Evolutionary conservation across 2,329 filamentous ascomycete genomes (phyloP), one percentile per base, ranked within the genome.

Genomic region (Coniella lustricola): DNA sequence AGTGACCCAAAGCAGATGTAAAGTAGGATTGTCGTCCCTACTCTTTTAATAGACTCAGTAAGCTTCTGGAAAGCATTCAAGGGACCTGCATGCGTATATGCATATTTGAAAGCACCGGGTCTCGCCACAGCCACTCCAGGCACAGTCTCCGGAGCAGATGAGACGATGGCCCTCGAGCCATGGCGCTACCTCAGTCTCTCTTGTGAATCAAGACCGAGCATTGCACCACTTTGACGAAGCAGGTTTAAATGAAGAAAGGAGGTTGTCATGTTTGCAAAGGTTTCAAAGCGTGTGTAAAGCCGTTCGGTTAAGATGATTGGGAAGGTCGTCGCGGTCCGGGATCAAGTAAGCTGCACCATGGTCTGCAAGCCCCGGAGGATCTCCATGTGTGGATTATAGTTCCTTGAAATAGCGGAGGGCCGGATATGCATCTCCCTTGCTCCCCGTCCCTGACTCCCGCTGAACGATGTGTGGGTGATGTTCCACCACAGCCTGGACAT

Each of bases 381-480:
- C 37, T 50, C 48, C 47, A 46, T 44, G 40, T 50, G 48, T 51
- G 49, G 49, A 45, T 41, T 51, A 35, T 37, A 21, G 29, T 46
- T 50, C 43, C 47, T 48, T 44, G 45, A 36, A 43, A 46, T 39
- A 42, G 40, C 44, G 43, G 47, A 52, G 43, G 50, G 48, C 45
- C 48, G 50, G 47, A 44, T 44, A 50, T 46, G 48, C 44, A 25
- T 32, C 38, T 40, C 17, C 46, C 47, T 44, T 48, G 44, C 42
- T 47, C 50, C 50, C 47, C 50, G 48, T 44, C 22, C 50, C 50
- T 46, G 44, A 43, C 44, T 50, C 37, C 43, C 44, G 50, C 48
- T 52, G 20, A 34, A 50, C 42, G 29, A 17, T 40, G 45, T 41
- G 33, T 34, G 20, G 33, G 32, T 43, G 18, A 20, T 25, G 50